Evolutionary conservation across 768 basidiomycete genomes (phyloP), one percentile per base, ranked within the genome.

Genomic region (Phallus indusiatus): DNA sequence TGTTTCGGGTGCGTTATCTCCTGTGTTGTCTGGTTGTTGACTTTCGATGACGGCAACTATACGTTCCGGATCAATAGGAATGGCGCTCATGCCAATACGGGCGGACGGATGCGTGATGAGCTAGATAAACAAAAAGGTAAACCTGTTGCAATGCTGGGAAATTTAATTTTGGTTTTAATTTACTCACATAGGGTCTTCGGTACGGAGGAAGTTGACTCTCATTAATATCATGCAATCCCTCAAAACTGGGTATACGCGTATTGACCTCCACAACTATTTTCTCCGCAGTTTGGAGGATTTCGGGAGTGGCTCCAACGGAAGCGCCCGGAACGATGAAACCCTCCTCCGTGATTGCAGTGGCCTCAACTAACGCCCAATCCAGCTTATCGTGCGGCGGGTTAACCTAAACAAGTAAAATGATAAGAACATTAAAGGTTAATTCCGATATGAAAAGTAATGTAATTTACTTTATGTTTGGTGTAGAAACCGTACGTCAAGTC

Each of bases 211-310:
- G 59, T 56, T 61, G 64, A 47, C 60, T 59, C 16, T 64, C 63
- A 55, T 63, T 64, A 55, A 67, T 66, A 60, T 69, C 68, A 61
- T 69, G 68, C 21, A 69, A 60, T 0, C 67, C 67, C 28, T 65
- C 59, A 58, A 69, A 65, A 34, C 53, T 59, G 1, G 68, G 68
- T 8, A 68, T 61, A 18, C 59, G 28, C n/a, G 68, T 69, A 63
- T 69, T 69, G 62, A 69, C 65, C 62, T 69, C 68, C 54, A 69
- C 63, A 54, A 69, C 66, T 62, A 69, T 68, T 55, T 64, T 64
- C 21, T 67, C 66, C 5, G 68, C 67, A 12, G 56, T 55, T 42
- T 61, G 60, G n/a, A 69, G 53, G 47, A 69, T 66, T 55, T 69
- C 68, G 18, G 68, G 68, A 5, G 68, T 66, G 1, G 68, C 68